Percentiles rank a stretch among this genome's conserved stretches.
These are phyloP conservation scores for Penicillium expansum DNA, from an alignment of 2,329 filamentous ascomycete genomes.

Conservation along the genomic window DNA sequence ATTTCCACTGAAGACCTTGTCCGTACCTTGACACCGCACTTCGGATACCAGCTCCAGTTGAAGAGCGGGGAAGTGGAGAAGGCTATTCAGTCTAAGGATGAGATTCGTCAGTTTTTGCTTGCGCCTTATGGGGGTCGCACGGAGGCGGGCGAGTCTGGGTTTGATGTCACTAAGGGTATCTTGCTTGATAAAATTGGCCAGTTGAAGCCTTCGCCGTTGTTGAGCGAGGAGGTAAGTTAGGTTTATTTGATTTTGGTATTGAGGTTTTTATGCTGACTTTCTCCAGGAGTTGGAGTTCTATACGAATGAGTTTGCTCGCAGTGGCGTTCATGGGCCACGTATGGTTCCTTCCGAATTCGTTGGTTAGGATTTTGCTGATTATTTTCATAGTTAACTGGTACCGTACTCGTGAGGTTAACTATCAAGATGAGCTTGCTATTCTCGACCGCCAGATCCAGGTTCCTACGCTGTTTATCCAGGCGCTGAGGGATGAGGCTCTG, in stretches of 20 bases:
- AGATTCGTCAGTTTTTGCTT: constrained; percentile 68
- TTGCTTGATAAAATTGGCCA: constrained; percentile 61
- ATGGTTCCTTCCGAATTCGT: constrained; percentile 28
- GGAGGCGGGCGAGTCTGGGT: constrained; percentile 55
- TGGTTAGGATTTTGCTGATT: not conserved
- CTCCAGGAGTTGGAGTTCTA: constrained; percentile 71
- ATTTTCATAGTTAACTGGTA: constrained; percentile 73
- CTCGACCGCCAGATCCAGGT: constrained; percentile 49
- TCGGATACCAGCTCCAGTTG: constrained; percentile 82
- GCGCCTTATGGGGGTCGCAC: constrained; percentile 67
- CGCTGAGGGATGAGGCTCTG: constrained; percentile 68
- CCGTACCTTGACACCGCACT: constrained; percentile 60
- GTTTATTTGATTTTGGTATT: not conserved
- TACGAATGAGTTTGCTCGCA: constrained; percentile 64
- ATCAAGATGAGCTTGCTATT: constrained; percentile 63
- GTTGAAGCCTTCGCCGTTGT: constrained; percentile 56
- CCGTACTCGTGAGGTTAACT: constrained; percentile 69
- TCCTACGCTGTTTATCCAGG: constrained; percentile 73
- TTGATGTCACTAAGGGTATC: constrained; percentile 62
- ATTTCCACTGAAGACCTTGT: constrained; percentile 61
- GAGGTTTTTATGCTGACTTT: not conserved
- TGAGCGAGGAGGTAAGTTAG: constrained; percentile 57
- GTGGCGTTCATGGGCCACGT: constrained; percentile 72
- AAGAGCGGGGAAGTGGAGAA: constrained; percentile 64
- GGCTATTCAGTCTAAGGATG: constrained; percentile 55